Base-by-base conservation (phyloP, 208 protist species). In the Naegleria gruberi region DNA sequence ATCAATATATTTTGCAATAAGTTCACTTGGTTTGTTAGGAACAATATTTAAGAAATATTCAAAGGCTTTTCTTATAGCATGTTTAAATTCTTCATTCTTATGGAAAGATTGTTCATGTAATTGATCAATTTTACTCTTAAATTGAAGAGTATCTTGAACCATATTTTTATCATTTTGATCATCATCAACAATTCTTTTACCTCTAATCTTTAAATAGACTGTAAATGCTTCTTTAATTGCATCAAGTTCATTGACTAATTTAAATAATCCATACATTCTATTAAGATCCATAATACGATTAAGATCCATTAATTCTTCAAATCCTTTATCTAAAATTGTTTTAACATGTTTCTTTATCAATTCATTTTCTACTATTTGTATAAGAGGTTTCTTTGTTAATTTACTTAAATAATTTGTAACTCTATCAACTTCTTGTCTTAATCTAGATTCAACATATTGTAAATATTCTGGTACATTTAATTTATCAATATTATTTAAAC, bases 1-100 rank as follows among this genome's bases (percentile, higher is more conserved):
- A 90, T 99, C 98, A 26, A 98, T 86, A 90, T 95, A 98, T 77
- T 94, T 94, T 17, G 95, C 96, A 40, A 99, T 95, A 81, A 98
- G 94, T 91, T 98, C 95, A 43, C 96, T 95, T 37, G 98, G 95
- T 91, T 95, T 93, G 74, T 95, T 95, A 42, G 94, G 92, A n/a
- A 96, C 91, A 34, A 92, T 89, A 55, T 96, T 96, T 41, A 99
- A 92, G 73, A 97, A 96, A 4, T 93, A 87, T 87, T 96, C 95
- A 65, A 99, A 96, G 26, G 95, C 94, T 83, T 98, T 97, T 90
- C 96, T 93, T 77, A 98, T 91, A 7, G 94, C 92, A 84, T 97
- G 92, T 0, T 37, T 46, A 7, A 96, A 92, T 6, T 89, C 30
- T 19, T 94, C 91, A 77, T 93, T 94, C 46, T 47, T 46, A n/a